Percentiles rank a stretch among this genome's conserved stretches.
phyloP scores from a whole-genome alignment of 1,284 basidiomycete species.

The Cystobasidium sp. region DNA sequence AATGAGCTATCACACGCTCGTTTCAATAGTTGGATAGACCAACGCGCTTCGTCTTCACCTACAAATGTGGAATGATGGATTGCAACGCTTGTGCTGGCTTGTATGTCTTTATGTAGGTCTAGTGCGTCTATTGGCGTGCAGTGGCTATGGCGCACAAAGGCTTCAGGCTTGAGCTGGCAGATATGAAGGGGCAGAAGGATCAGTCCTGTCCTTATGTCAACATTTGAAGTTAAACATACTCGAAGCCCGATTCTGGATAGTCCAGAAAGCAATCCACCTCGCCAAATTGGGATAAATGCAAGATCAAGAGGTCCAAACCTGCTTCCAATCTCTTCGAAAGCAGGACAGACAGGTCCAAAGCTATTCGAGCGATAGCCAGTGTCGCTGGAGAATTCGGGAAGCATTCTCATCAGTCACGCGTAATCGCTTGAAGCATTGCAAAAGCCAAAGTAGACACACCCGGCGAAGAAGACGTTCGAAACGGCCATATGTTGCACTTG shows the following conservation, averaged over 20 bases:
- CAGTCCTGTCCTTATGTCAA: background rate
- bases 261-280: constrained; percentile 52
- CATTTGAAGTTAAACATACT: constrained; percentile 36
- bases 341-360: constrained; percentile 51
- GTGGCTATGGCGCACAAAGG: constrained; percentile 47
- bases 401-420: background rate
- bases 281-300: constrained; percentile 54
- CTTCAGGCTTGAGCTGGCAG: constrained; percentile 50
- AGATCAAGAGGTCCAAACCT: constrained; percentile 53
- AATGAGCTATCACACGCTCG: constrained; percentile 44
- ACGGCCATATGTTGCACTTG: background rate
- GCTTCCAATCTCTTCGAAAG: constrained; percentile 52
- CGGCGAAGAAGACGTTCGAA: constrained; percentile 49
- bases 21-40: constrained; percentile 50
- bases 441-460: constrained; percentile 38
- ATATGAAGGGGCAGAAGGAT: background rate
- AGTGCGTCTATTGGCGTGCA: constrained; percentile 52
- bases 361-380: constrained; percentile 52
- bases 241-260: constrained; percentile 51
- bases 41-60: constrained; percentile 47
- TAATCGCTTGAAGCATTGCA: background rate
- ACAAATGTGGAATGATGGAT: constrained; percentile 52
- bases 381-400: constrained; percentile 46
- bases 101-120: constrained; percentile 50
- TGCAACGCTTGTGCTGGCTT: constrained; percentile 38